phyloP scores from a whole-genome alignment of 768 basidiomycete species.

The Lactarius hatsudake region DNA sequence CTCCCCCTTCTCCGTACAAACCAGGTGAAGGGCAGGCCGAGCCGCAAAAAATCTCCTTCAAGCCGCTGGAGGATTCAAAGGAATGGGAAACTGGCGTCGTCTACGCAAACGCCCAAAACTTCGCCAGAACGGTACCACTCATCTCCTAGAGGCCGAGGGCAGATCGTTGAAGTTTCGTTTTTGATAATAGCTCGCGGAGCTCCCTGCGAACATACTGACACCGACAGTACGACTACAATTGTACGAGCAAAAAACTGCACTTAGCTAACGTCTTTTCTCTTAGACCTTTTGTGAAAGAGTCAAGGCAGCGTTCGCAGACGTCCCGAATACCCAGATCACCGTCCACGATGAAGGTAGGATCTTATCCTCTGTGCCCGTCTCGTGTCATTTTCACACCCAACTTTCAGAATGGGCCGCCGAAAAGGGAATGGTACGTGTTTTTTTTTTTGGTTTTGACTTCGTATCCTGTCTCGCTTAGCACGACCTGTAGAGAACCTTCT shows the following conservation, averaged over 20 bases:
- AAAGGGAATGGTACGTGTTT: conserved; percentile 68
- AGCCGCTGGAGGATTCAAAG: conserved; percentile 45
- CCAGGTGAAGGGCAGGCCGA: conserved; percentile 52
- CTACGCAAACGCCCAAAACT: conserved; percentile 76
- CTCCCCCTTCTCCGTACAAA: conserved; percentile 62
- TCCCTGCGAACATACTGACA: conserved; percentile 84
- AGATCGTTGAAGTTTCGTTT: background rate
- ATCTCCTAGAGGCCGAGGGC: background rate
- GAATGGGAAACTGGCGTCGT: conserved; percentile 73
- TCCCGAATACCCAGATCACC: conserved; percentile 66
- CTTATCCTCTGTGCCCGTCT: background rate
- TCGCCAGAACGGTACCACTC: conserved; percentile 64
- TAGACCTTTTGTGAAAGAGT: conserved; percentile 72
- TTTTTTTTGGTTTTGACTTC: background rate
- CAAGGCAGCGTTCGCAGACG: conserved; percentile 58
- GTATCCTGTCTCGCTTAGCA: background rate
- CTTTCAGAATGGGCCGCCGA: conserved; percentile 70
- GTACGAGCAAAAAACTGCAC: conserved; percentile 23
- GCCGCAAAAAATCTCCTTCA: conserved; percentile 49
- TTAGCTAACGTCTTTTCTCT: conserved; percentile 7
- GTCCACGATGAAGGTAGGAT: conserved; percentile 71
- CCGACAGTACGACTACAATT: conserved; percentile 53
- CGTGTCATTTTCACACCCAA: background rate
- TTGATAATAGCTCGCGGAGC: conserved; percentile 64
- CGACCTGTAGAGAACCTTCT: conserved; percentile 62